Evolutionary conservation across 306 rosid species (phyloP).

Genomic region (apple (Malus domestica)): ASM211411v1 NC_041805.1:13075501-13076000

Average conservation of each 20-base stretch:
- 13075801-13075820: conserved; percentile 60
- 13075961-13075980: conserved; percentile 74
- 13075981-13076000: conserved; percentile 84
- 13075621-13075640: conserved; percentile 60
- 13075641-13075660: conserved; percentile 94
- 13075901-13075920: conserved; percentile 64
- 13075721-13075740: conserved; percentile 74
- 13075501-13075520: conserved; percentile 67
- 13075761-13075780: conserved; percentile 47
- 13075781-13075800: conserved; percentile 58
- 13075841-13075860: conserved; percentile 52
- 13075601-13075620: conserved; percentile 52
- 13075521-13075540: conserved; percentile 69
- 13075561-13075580: conserved; percentile 66
- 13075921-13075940: conserved; percentile 67
- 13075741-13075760: conserved; percentile 73
- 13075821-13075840: conserved; percentile 65
- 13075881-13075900: conserved; percentile 76
- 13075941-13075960: conserved; percentile 84
- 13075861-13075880: conserved; percentile 61
- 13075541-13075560: conserved; percentile 75
- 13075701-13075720: conserved; percentile 81
- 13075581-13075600: conserved; percentile 64
- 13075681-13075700: conserved; percentile 71
- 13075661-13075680: conserved; percentile 81